These are phyloP conservation scores for Coemansia sp. DNA, from an alignment of 192 early-diverging fungal genomes.

Conservation along the genomic window DNA sequence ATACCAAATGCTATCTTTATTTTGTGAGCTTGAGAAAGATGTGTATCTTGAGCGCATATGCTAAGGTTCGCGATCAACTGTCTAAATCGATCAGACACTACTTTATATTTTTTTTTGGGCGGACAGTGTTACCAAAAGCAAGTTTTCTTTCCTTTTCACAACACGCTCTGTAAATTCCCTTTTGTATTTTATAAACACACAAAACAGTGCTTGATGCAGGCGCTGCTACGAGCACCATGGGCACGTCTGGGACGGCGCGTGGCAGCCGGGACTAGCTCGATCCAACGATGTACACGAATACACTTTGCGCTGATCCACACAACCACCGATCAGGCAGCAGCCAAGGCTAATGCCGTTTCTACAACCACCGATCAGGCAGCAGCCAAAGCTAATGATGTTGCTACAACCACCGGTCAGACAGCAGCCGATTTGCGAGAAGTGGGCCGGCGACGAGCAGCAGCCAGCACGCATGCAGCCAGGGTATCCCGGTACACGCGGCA, in stretches of 20 bases:
- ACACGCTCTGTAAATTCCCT: neutral
- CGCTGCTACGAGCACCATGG: neutral
- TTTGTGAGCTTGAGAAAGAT: no score
- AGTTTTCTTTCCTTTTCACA: constrained; percentile 1
- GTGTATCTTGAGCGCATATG: no score
- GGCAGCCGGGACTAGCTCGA: neutral
- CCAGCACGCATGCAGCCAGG: neutral
- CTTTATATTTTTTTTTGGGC: no score
- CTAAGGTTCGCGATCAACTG: no score
- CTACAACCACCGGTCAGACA: neutral
- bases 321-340: neutral
- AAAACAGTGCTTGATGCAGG: neutral
- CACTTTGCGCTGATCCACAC: neutral
- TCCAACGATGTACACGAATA: neutral
- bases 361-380: neutral
- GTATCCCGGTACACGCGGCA: neutral
- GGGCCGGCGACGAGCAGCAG: neutral
- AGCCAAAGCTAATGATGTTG: neutral
- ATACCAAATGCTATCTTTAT: no score
- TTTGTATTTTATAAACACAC: neutral
- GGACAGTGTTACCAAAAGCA: no score
- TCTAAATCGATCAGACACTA: no score
- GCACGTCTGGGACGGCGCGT: neutral
- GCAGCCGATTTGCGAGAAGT: no score
- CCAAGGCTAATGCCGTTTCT: neutral